Conservation (phyloP, 164 flowering plant species). For the Dillenia suffruticosa region DNA sequence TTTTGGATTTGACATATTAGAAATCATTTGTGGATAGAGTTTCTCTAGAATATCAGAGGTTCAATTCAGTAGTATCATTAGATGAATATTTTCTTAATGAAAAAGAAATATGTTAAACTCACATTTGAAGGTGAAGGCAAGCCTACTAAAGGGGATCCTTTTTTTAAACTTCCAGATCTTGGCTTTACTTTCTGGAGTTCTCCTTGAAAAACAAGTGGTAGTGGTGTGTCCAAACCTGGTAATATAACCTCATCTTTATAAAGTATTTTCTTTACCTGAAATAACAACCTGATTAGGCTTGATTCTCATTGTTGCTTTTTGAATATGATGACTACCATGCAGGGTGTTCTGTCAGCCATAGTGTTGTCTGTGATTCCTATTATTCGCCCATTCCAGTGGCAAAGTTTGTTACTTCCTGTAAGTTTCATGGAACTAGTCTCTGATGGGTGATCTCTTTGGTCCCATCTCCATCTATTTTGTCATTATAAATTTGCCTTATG, state of each 20-base stretch:
- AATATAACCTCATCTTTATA: slow-evolving; percentile 9
- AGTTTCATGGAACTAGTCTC: slow-evolving; percentile 20
- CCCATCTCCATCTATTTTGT: too few relatives aligned
- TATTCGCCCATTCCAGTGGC: slow-evolving; percentile 97
- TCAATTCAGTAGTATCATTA: too few relatives aligned
- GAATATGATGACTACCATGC: slow-evolving; percentile 17
- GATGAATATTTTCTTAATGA: too few relatives aligned
- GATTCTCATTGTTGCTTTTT: background rate
- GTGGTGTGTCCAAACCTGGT: slow-evolving; percentile 84
- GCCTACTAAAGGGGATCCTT: background rate
- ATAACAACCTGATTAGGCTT: too few relatives aligned
- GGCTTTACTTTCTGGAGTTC: slow-evolving; percentile 64
- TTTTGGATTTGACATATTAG: too few relatives aligned
- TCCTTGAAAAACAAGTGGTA: slow-evolving; percentile 88
- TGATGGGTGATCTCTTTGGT: background rate
- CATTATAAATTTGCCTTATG: too few relatives aligned
- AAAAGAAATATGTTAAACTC: background rate
- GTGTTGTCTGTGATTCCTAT: slow-evolving; percentile 80
- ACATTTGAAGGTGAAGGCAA: background rate
- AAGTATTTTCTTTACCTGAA: too few relatives aligned
- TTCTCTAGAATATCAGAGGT: too few relatives aligned
- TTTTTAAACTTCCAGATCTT: slow-evolving; percentile 50
- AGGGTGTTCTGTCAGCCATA: slow-evolving; percentile 85
- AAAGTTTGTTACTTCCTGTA: slow-evolving; percentile 88
- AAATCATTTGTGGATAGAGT: too few relatives aligned